Conservation (phyloP, 495 filamentous ascomycete species). For the Hypoxylon perforatum region DNA sequence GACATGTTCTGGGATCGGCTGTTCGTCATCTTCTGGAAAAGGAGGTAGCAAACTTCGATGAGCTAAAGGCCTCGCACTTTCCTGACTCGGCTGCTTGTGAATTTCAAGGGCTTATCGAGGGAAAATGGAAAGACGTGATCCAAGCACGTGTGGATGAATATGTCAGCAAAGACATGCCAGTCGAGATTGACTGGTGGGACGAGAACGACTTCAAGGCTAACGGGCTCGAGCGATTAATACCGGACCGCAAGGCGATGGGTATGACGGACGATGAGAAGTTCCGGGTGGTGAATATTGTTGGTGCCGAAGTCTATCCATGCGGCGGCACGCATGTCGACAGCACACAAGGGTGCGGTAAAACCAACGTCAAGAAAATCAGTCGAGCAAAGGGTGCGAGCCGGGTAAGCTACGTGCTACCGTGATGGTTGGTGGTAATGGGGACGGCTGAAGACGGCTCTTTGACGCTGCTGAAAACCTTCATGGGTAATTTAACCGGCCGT, state of each 20-base stretch:
- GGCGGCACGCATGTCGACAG: constrained; percentile 72
- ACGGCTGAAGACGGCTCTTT: not conserved
- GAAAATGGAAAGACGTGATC: constrained; percentile 67
- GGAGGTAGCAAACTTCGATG: constrained; percentile 62
- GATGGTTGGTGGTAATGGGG: constrained; percentile 1
- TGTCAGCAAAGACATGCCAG: constrained; percentile 60
- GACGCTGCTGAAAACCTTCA: constrained; percentile 1
- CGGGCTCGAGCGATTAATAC: constrained; percentile 60
- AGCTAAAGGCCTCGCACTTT: constrained; percentile 72
- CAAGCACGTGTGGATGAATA: constrained; percentile 64
- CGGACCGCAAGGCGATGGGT: constrained; percentile 56
- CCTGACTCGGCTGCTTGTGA: constrained; percentile 69
- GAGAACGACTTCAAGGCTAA: constrained; percentile 60
- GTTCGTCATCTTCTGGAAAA: constrained; percentile 64
- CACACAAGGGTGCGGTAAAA: constrained; percentile 62
- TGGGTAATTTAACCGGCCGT: not conserved
- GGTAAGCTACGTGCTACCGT: constrained; percentile 63
- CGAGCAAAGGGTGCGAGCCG: constrained; percentile 66
- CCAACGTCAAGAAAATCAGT: constrained; percentile 69
- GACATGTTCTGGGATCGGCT: constrained; percentile 70
- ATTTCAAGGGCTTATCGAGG: constrained; percentile 69
- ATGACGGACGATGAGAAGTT: constrained; percentile 59
- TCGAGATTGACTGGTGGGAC: constrained; percentile 70
- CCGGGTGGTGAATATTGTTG: constrained; percentile 66
- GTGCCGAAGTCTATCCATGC: constrained; percentile 70